Percentiles rank a stretch among this genome's conserved stretches.
Evolutionary conservation across 495 filamentous ascomycete genomes (phyloP).

Genomic region (Glonium stellatum): DNA sequence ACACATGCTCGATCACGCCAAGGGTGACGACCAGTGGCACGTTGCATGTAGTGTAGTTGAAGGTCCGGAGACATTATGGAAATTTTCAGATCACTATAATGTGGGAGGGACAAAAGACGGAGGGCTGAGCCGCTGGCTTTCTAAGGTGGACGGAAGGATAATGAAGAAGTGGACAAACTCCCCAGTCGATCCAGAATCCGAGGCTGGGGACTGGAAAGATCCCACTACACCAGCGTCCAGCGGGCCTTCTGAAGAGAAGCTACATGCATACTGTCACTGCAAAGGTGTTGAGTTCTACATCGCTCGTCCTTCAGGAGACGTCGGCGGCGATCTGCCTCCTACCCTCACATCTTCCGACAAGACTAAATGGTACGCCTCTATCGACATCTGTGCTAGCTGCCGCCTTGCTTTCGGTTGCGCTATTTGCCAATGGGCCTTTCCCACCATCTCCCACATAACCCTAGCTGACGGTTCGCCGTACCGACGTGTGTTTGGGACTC

Average conservation of each 20-base stretch:
- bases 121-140: constrained; percentile 43
- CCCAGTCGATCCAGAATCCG: background rate
- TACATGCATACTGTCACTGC: constrained; percentile 41
- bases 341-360: constrained; percentile 10
- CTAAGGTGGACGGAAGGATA: background rate
- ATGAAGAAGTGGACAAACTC: constrained; percentile 10
- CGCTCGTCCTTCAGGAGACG: constrained; percentile 38
- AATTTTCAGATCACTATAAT: constrained; percentile 42
- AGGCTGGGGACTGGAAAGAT: background rate
- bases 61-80: constrained; percentile 35
- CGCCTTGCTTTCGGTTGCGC: constrained; percentile 56
- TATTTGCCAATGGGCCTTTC: constrained; percentile 60
- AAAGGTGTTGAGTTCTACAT: constrained; percentile 43
- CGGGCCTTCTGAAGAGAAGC: background rate
- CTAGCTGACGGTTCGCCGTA: constrained; percentile 30
- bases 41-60: constrained; percentile 38
- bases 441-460: constrained; percentile 53
- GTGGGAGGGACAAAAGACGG: constrained; percentile 49
- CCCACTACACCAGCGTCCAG: background rate
- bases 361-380: constrained; percentile 41
- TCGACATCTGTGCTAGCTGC: constrained; percentile 52
- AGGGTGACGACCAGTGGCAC: constrained; percentile 7
- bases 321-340: constrained; percentile 41
- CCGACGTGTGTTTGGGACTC: constrained; percentile 42
- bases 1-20: constrained; percentile 39